These are phyloP conservation scores for rapeseed (Brassica napus) DNA, from an alignment of 345 rosid genomes.

Conservation along the genomic window DNA sequence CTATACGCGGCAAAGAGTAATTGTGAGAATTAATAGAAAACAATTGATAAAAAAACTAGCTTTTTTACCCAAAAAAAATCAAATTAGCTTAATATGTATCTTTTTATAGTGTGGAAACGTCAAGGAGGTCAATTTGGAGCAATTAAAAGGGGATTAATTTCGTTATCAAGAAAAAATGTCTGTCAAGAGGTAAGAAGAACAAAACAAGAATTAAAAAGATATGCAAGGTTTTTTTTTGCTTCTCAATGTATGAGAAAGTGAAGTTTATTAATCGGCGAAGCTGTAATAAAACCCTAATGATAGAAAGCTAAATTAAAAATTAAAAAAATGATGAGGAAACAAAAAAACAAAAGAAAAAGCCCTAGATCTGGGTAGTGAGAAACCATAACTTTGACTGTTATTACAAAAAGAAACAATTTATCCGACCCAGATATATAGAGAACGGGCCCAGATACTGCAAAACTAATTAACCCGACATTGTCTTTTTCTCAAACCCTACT, in stretches of 20 bases:
- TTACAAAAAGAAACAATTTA: constrained; percentile 3
- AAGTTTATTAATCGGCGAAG: background rate
- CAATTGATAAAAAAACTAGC: background rate
- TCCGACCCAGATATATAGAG: constrained; percentile 28
- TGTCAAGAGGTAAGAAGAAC: background rate
- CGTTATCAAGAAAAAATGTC: background rate
- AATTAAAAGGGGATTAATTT: background rate
- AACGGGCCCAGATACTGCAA: background rate
- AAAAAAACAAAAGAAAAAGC: background rate
- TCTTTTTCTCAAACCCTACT: constrained; percentile 20
- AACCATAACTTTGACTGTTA: constrained; percentile 26
- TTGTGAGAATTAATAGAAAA: background rate
- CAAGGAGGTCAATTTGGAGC: background rate
- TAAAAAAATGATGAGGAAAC: background rate
- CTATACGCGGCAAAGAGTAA: background rate
- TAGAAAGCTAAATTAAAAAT: background rate
- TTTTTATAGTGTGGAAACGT: background rate
- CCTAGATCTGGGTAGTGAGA: constrained; percentile 28
- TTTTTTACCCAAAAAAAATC: too few relatives aligned
- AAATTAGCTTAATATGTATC: background rate
- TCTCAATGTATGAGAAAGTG: background rate
- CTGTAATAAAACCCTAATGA: constrained; percentile 8
- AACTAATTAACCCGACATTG: constrained; percentile 7
- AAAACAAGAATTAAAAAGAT: constrained; percentile 22
- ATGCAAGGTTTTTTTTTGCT: background rate